Percentiles rank a stretch among this genome's conserved stretches.
Conservation (phyloP, 352 stramenopile species). For the Detonula confervacea region DNA sequence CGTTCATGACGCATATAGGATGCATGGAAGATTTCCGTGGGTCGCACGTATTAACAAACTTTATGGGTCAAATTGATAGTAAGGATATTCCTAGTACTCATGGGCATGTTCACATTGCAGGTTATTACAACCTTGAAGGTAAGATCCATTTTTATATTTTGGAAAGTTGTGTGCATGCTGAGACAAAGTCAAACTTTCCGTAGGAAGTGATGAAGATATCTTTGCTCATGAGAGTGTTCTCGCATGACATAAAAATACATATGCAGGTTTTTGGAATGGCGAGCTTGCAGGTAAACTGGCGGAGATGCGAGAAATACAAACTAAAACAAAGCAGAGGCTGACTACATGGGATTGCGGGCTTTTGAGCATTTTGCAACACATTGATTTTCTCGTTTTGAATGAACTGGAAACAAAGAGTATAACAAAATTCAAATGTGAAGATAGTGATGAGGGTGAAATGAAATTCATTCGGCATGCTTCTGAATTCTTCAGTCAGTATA, state of each 20-base stretch:
- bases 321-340: conserved; percentile 29
- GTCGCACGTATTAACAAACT: conserved; percentile 47
- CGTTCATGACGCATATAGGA: conserved; percentile 78
- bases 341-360: conserved; percentile 77
- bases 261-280: conserved; percentile 67
- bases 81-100: conserved; percentile 1
- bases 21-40: conserved; percentile 69
- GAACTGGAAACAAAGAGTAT: conserved; percentile 74
- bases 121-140: conserved; percentile 83
- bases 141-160: too few relatives aligned
- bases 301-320: conserved; percentile 38
- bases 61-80: neutral
- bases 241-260: too few relatives aligned
- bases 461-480: conserved; percentile 45
- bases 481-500: conserved; percentile 43
- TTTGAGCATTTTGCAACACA: conserved; percentile 34
- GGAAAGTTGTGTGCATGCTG: too few relatives aligned
- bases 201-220: too few relatives aligned
- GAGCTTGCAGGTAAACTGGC: conserved; percentile 56
- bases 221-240: too few relatives aligned
- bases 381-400: conserved; percentile 80
- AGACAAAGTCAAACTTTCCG: too few relatives aligned
- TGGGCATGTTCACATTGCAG: conserved; percentile 72
- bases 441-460: conserved; percentile 4
- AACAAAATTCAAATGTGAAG: conserved; percentile 18